phyloP scores from a whole-genome alignment of 345 rosid genomes.

The Dipteronia dyeriana region DNA sequence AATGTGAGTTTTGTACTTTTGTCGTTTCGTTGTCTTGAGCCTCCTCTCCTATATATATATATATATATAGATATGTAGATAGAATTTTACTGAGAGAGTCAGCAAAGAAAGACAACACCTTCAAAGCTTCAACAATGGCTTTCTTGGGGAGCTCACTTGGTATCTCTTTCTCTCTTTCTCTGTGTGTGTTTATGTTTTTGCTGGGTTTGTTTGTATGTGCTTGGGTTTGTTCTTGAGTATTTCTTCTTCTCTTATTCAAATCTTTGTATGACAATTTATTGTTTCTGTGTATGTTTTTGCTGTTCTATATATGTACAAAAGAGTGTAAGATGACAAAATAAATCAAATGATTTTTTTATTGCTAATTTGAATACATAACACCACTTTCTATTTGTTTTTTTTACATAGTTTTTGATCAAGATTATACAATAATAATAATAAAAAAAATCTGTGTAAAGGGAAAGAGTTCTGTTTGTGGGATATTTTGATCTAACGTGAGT shows the following conservation, averaged over 20 bases:
- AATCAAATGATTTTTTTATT: too few relatives aligned
- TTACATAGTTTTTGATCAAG: too few relatives aligned
- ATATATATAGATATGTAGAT: too few relatives aligned
- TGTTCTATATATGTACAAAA: neutral
- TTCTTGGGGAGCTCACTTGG: conserved; percentile 27
- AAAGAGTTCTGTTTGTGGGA: neutral
- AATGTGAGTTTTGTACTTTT: too few relatives aligned
- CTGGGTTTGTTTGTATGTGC: neutral
- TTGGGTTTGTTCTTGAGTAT: neutral
- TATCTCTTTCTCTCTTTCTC: conserved; percentile 1
- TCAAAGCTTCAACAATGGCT: conserved; percentile 21
- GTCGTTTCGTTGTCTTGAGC: too few relatives aligned
- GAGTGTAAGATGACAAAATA: too few relatives aligned
- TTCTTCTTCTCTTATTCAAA: neutral
- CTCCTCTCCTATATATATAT: too few relatives aligned
- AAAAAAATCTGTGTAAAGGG: neutral
- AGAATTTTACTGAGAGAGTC: neutral
- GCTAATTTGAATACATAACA: too few relatives aligned
- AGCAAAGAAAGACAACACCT: neutral
- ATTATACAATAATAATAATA: too few relatives aligned
- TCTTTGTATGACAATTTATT: neutral
- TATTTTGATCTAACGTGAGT: neutral
- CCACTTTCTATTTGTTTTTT: too few relatives aligned
- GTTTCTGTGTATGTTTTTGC: neutral
- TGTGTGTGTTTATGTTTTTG: neutral